Conservation (phyloP, 176 grass and related monocot species). For the Olyra latifolia region DNA sequence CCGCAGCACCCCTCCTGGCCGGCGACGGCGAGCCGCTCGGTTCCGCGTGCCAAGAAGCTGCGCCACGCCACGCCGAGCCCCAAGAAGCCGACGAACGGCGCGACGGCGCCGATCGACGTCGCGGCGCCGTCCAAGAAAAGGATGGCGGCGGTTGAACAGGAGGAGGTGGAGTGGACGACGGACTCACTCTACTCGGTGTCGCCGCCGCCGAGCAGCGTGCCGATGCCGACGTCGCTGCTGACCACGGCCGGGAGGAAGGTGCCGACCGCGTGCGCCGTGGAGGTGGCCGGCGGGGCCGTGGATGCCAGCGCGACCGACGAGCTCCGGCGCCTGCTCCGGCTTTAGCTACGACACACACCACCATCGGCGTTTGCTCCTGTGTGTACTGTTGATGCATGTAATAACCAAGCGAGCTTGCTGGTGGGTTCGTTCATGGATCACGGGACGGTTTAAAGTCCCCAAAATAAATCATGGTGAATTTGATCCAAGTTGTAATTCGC, state of each 20-base stretch:
- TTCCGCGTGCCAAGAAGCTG: conserved; percentile 27
- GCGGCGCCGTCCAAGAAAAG: conserved; percentile 22
- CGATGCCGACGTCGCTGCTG: conserved; percentile 72
- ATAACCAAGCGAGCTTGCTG: background rate
- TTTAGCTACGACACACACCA: conserved; percentile 20
- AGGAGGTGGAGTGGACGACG: conserved; percentile 28
- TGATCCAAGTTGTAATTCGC: conserved; percentile 10
- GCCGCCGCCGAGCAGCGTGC: conserved; percentile 79
- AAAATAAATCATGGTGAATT: background rate
- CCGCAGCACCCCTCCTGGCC: conserved; percentile 21
- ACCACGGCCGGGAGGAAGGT: conserved; percentile 29
- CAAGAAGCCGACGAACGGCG: background rate
- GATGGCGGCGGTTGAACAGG: background rate
- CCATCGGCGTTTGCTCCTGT: background rate
- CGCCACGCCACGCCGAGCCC: conserved; percentile 20
- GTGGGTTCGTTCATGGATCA: background rate
- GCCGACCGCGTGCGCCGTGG: conserved; percentile 35
- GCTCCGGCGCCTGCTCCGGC: conserved; percentile 65
- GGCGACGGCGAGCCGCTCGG: conserved; percentile 9
- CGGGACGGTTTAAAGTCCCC: conserved; percentile 31
- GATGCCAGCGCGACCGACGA: conserved; percentile 70
- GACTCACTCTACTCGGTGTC: conserved; percentile 63
- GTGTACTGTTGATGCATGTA: background rate
- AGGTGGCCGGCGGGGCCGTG: conserved; percentile 32
- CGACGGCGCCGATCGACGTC: conserved; percentile 35